phyloP scores from a whole-genome alignment of 2,329 filamentous ascomycete genomes.

The Stenocarpella maydis region DNA sequence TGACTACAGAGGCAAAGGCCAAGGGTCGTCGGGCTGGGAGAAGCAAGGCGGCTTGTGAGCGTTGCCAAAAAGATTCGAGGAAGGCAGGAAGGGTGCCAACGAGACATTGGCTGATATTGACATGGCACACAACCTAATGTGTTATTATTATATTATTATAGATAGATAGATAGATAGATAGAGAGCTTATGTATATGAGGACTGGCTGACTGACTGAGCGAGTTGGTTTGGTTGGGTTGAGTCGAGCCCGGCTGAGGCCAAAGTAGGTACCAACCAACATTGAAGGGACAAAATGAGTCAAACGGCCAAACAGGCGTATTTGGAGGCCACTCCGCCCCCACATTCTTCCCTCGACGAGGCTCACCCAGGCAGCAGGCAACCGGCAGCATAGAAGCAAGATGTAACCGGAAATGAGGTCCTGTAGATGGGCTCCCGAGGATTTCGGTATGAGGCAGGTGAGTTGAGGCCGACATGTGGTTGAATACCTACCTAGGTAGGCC shows the following conservation, averaged over 20 bases:
- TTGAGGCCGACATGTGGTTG: background rate
- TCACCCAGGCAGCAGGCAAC: background rate
- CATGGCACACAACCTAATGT: too few relatives aligned
- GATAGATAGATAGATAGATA: too few relatives aligned
- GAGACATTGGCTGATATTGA: background rate
- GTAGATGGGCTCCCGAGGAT: too few relatives aligned
- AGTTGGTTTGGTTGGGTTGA: background rate
- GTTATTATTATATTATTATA: too few relatives aligned
- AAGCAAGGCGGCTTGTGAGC: background rate
- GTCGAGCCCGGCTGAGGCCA: background rate
- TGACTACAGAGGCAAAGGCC: background rate
- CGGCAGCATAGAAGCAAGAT: too few relatives aligned
- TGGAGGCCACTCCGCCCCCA: background rate
- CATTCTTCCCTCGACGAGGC: background rate
- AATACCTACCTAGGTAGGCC: too few relatives aligned
- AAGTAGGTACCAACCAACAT: too few relatives aligned
- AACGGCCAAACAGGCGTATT: constrained; percentile 19
- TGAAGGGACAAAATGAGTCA: constrained; percentile 28
- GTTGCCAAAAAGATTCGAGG: background rate
- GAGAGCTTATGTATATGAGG: too few relatives aligned
- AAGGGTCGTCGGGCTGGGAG: background rate
- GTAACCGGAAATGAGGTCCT: background rate
- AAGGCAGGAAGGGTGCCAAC: background rate
- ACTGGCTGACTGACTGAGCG: too few relatives aligned
- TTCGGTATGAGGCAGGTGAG: too few relatives aligned